Evolutionary conservation across 257 asterid genomes (phyloP), one percentile per base, ranked within the genome.

Genomic region (Scutellaria baicalensis): DNA sequence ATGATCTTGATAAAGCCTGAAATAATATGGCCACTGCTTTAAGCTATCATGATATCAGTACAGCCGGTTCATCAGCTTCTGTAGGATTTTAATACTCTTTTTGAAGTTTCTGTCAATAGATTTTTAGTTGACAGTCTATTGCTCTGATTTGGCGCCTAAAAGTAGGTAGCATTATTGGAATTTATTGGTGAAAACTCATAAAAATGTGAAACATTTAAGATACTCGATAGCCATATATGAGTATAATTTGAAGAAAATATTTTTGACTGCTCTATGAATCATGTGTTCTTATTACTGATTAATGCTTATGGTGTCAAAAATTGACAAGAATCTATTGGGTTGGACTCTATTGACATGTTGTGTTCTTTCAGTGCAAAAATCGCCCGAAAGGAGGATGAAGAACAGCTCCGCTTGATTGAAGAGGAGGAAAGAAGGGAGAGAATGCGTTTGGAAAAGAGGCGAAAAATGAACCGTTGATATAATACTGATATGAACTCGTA

Each of bases 351-450:
- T 72, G 39, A 58, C 64, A 5, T 45, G 59, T 35, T 67, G 0
- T 49, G 11, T 77, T 70, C 33, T 49, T n/a, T 33, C 83, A 93
- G 98, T 82, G 86, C 81, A 14, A 80, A 35, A 78, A 78, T 84
- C 27, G 98, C 88, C 23, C 72, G 72, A 33, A 5, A 45, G 78
- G 98, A 93, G 83, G 98, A 93, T 14, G 94, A 87, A 17, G 96
- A 90, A 78, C 87, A 88, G 74, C 86, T 71, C 5, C 86, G 82
- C 14, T 43, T 82, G 86, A 75, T 86, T 59, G 89, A 90, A 75
- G 94, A 90, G 79, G 97, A 90, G 79, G 97, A 90, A 20, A 83
- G 63, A 73, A 85, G 88, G 77, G 91, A 85, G 61, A 72, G 67
- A 60, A n/a, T 78, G 84, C 84, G 91, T 8, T 64, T 61, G 78